Conservation (phyloP, 768 basidiomycete species). For the Termitomyces eurrhizus region DNA sequence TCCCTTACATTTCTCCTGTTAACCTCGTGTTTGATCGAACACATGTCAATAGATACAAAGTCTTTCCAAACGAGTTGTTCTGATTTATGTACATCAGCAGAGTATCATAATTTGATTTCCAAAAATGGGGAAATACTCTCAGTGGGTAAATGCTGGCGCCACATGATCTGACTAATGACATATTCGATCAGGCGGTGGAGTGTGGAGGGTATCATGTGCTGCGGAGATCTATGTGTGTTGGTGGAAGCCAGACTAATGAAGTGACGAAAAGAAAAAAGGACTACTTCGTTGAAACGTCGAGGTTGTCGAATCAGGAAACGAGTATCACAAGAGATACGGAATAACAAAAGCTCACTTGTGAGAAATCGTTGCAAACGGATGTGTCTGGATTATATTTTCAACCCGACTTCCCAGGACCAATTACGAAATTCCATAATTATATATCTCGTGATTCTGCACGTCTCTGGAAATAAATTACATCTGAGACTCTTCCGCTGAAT, state of each 20-base stretch:
- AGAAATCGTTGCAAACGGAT: not conserved
- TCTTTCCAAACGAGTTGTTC: not conserved
- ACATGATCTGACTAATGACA: not conserved
- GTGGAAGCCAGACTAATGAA: not conserved
- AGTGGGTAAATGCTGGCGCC: not conserved
- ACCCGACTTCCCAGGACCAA: not conserved
- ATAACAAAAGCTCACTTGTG: not conserved
- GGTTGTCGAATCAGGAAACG: not conserved
- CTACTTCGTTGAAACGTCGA: not conserved
- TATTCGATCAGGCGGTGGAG: not conserved
- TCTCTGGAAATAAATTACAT: too few species aligned
- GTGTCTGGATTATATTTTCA: not conserved
- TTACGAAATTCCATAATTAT: too few species aligned
- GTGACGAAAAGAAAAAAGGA: not conserved
- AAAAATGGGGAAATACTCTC: not conserved
- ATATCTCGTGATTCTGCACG: too few species aligned
- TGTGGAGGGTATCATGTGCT: not conserved
- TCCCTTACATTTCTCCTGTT: constrained; percentile 19
- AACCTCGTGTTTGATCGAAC: not conserved
- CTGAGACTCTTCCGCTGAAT: too few species aligned
- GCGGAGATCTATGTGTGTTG: too few species aligned
- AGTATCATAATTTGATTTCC: not conserved
- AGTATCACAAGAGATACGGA: too few species aligned
- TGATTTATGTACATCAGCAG: not conserved
- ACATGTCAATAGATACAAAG: not conserved